Evolutionary conservation across 768 basidiomycete species (phyloP), one percentile per base, ranked within the genome.

Genomic region (Mycena capillaripes): DNA sequence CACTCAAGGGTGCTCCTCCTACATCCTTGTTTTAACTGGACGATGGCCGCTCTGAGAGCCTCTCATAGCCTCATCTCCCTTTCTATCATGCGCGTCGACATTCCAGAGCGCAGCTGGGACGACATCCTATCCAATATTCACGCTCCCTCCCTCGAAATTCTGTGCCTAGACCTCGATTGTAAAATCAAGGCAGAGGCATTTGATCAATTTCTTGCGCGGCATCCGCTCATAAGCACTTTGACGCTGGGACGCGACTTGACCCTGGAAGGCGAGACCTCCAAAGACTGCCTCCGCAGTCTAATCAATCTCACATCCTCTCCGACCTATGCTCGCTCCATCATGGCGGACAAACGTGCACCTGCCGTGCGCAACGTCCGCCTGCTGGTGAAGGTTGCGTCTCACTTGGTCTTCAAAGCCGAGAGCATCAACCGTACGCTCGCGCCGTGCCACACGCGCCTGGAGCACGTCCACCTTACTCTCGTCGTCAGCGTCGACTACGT

Each of bases 1-100:
- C 46, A 46, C n/a, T 73, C 72, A 25, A 57, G 67, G 46, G 21
- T 73, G 44, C 72, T 73, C 23, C 67, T 73, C 30, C 38, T 73
- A 11, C 72, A 60, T 42, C 72, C 72, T 19, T 69, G 60, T 16
- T 69, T 34, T 46, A 38, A 7, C 10, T 73, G 72, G 72, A 73
- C 72, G 23, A 44, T 73, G 3, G n/a, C 67, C 4, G 57, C 72
- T 21, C 30, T 73, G 2, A 58, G 17, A 30, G n/a, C 44, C 4
- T 58, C 72, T n/a, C 48, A 67, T 10, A 69, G 63, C 16, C 65
- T 73, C n/a, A 44, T 36, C 32, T 66, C 72, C 25, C 63, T 73
- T 23, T 73, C 72, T 38, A 58, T 73, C 21, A 32, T 46, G 30
- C 68, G 36, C 25, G 68, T 70, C 27, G 72, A 73, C 12, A 70